Base-by-base conservation (phyloP, 2,329 filamentous ascomycete species). In the Sarocladiaceae sp. region DNA sequence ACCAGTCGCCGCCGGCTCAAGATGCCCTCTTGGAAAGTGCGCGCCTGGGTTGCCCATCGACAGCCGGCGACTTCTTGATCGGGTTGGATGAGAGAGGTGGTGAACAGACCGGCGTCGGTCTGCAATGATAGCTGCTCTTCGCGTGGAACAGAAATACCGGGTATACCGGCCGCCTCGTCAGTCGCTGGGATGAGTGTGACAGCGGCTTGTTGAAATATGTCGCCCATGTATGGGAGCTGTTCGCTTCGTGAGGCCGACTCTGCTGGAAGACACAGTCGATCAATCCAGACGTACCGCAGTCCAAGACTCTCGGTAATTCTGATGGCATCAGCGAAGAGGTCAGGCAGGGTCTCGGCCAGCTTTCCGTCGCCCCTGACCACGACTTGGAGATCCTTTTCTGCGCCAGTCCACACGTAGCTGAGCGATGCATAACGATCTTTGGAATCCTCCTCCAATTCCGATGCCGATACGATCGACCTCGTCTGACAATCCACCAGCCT, bases 11-110 rank as follows among this genome's bases (percentile, higher is more conserved):
- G 57, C 6, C 58, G 56, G 3, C 63, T 56, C 23, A 66, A 50
- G 4, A 65, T 52, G 7, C 62, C 62, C 46, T 66, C 61, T 46
- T 66, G 62, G 29, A 59, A 62, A 12, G 63, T 65, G 59, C 61
- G 63, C 11, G 57, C 62, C 18, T 58, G 56, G 4, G 57, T 51
- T 11, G 60, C 57, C 63, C 64, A 66, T 29, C 51, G 54, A 11
- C 63, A 65, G 39, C 53, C 55, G 18, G 57, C 54, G 9, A 65
- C 57, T 34, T 66, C 63, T 18, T 56, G 48, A 42, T 66, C 61
- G 3, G 63, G 62, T 2, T 61, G 56, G 11, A 59, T 51, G 12
- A 66, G 56, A 1, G 63, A 61, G 5, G 63, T 65, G 3, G 59
- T 64, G 48, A 62, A 65, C 21, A 61, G 51, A 19, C 57, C 61